A percentile compares a stretch with the other conserved stretches of the same genome.
Evolutionary conservation across 306 rosid species (phyloP).

Genomic region (Benincasa hispida): DNA sequence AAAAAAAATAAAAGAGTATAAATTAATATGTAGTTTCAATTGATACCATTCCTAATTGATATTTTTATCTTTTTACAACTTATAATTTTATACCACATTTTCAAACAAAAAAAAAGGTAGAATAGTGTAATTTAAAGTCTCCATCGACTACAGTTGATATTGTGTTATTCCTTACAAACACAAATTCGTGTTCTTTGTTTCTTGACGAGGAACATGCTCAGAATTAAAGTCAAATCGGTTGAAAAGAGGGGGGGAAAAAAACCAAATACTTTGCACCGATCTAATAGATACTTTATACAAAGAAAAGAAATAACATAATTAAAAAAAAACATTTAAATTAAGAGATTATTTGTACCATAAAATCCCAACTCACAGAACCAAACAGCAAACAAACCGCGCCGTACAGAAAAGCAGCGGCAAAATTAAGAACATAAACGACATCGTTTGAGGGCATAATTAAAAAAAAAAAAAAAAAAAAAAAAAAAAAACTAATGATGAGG

Average conservation of each 20-base stretch:
- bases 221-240: neutral
- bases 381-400: neutral
- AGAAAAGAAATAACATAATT: no score
- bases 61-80: no score
- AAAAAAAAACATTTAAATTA: neutral
- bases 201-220: neutral
- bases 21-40: no score
- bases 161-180: neutral
- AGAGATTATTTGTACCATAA: neutral
- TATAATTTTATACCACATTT: no score
- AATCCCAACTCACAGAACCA: neutral
- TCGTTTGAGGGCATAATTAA: neutral
- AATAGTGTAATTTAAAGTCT: neutral
- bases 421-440: neutral
- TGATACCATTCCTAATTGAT: no score
- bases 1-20: no score
- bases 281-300: no score
- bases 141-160: neutral
- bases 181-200: neutral
- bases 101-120: no score
- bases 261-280: neutral
- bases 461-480: no score
- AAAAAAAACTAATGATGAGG: neutral
- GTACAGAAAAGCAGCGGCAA: neutral
- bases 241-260: neutral